Evolutionary conservation across 345 rosid genomes (phyloP).

Genomic region (Citropsis articulata): DNA sequence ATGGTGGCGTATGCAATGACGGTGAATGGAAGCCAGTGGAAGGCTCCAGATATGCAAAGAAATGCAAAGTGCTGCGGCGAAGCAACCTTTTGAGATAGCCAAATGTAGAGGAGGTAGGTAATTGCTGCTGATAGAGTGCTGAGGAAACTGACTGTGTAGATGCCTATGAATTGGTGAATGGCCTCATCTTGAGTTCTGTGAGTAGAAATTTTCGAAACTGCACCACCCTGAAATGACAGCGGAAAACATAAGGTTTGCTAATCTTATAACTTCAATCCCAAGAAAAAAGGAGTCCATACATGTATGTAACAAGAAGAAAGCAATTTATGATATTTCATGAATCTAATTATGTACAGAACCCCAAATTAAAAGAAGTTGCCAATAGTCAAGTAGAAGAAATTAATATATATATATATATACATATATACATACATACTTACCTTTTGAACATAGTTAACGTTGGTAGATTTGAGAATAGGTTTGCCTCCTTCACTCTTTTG

Average conservation of each 20-base stretch:
- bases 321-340: not conserved
- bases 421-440: slow-evolving; percentile 12
- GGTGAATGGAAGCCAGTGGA: slow-evolving; percentile 62
- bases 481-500: slow-evolving; percentile 50
- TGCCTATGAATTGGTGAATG: slow-evolving; percentile 44
- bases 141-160: slow-evolving; percentile 52
- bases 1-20: slow-evolving; percentile 40
- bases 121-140: slow-evolving; percentile 54
- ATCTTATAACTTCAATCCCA: not conserved
- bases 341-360: not conserved
- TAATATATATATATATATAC: too few species aligned
- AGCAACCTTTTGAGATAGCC: slow-evolving; percentile 28
- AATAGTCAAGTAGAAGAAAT: not conserved
- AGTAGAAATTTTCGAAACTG: not conserved
- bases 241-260: not conserved
- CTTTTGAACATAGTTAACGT: slow-evolving; percentile 21
- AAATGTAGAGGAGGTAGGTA: slow-evolving; percentile 38
- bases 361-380: not conserved
- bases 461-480: slow-evolving; percentile 23
- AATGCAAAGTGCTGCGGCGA: slow-evolving; percentile 45
- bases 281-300: not conserved
- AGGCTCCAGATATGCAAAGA: slow-evolving; percentile 51
- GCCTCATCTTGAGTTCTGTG: slow-evolving; percentile 18
- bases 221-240: slow-evolving; percentile 31
- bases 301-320: not conserved